These are phyloP conservation scores for Xanthoceras sorbifolium DNA, from an alignment of 345 rosid species.

Conservation along the genomic window DNA sequence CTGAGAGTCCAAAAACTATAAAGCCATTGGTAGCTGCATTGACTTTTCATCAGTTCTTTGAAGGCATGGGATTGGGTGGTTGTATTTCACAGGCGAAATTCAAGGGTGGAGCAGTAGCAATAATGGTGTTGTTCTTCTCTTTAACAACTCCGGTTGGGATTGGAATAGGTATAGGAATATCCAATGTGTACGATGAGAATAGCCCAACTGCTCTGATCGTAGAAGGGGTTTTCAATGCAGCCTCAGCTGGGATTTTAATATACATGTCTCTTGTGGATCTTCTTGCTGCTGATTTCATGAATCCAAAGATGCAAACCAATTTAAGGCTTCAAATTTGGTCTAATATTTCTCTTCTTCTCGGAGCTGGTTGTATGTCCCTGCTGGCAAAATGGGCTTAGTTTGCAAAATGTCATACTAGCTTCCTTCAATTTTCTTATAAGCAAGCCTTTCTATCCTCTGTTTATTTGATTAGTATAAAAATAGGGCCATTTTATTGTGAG, in stretches of 20 bases:
- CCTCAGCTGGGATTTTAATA: slow-evolving; percentile 70
- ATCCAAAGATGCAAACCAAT: slow-evolving; percentile 42
- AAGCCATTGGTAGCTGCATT: slow-evolving; percentile 62
- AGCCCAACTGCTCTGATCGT: slow-evolving; percentile 56
- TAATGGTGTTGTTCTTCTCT: slow-evolving; percentile 62
- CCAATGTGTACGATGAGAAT: slow-evolving; percentile 45
- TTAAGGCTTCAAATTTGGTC: slow-evolving; percentile 39
- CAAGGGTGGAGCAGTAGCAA: slow-evolving; percentile 17
- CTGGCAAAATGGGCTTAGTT: slow-evolving; percentile 69
- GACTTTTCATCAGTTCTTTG: slow-evolving; percentile 76
- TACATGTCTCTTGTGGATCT: slow-evolving; percentile 80
- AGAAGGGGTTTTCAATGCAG: slow-evolving; percentile 57
- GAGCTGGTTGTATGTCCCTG: slow-evolving; percentile 61
- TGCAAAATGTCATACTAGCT: no score
- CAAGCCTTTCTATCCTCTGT: no score
- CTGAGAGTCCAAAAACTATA: slow-evolving; percentile 50
- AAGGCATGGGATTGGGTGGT: slow-evolving; percentile 80
- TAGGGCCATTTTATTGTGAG: no score
- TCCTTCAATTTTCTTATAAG: no score
- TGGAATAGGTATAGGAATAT: slow-evolving; percentile 52
- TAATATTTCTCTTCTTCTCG: slow-evolving; percentile 46
- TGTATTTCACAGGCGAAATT: slow-evolving; percentile 64
- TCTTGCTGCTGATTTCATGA: slow-evolving; percentile 64
- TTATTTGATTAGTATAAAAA: no score
- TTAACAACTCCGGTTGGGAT: slow-evolving; percentile 66